These are phyloP conservation scores for Phytopythium sindhum DNA, from an alignment of 352 stramenopile species.

Conservation along the genomic window DNA sequence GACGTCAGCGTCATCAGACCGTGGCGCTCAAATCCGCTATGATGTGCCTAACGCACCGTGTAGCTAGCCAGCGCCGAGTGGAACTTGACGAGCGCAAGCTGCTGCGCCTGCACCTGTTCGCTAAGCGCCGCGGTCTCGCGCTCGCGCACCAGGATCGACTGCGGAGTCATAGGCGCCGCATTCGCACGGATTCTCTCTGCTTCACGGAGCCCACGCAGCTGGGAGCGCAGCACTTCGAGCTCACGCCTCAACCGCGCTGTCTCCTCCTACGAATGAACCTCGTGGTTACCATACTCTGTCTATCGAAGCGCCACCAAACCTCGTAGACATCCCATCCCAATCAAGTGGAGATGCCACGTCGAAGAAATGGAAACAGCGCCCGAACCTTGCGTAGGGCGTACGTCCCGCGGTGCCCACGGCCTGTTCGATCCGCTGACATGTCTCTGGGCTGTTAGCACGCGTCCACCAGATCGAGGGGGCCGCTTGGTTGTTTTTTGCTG, in stretches of 20 bases:
- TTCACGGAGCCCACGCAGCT: neutral
- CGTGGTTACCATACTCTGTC: too few species aligned
- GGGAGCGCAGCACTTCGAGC: neutral
- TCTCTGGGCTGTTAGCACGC: neutral
- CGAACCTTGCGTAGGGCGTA: neutral
- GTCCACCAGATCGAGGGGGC: neutral
- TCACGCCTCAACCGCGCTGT: neutral
- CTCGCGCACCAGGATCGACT: neutral
- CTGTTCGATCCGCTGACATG: neutral
- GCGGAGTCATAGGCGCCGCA: neutral
- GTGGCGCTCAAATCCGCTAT: neutral
- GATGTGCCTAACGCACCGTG: conserved; percentile 2
- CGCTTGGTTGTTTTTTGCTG: neutral
- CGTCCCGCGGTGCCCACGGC: neutral
- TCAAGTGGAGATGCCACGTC: too few species aligned
- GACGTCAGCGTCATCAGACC: neutral
- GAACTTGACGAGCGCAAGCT: conserved; percentile 20
- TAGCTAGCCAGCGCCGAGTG: conserved; percentile 23
- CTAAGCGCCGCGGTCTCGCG: conserved; percentile 7
- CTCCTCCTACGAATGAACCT: neutral
- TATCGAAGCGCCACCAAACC: neutral
- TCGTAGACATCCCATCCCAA: too few species aligned
- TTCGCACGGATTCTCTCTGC: neutral
- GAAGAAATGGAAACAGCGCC: too few species aligned
- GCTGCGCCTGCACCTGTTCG: conserved; percentile 22